phyloP scores from a whole-genome alignment of 2,329 filamentous ascomycete genomes.

The Sphaceloma murrayae region DNA sequence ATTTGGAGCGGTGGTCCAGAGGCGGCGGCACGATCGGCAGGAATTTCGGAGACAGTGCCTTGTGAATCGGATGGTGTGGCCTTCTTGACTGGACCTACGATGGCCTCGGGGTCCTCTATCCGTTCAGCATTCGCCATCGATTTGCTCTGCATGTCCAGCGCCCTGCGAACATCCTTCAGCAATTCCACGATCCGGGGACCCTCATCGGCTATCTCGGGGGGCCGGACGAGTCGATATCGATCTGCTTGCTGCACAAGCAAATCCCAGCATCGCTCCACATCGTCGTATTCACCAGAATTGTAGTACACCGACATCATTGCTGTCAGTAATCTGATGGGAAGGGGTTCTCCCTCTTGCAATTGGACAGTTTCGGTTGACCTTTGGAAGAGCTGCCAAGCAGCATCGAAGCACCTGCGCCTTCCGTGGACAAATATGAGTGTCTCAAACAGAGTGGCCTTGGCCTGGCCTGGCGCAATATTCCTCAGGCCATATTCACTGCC shows the following conservation, averaged over 20 bases:
- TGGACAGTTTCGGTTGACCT: conserved; percentile 30
- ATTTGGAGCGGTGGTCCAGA: too few relatives aligned
- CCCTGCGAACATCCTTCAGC: too few relatives aligned
- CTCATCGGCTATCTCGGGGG: conserved; percentile 3
- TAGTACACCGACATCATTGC: conserved; percentile 60
- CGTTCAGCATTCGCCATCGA: too few relatives aligned
- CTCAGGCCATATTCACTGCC: conserved; percentile 8
- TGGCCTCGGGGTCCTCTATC: too few relatives aligned
- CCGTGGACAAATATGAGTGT: conserved; percentile 47
- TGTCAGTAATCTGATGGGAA: conserved; percentile 48
- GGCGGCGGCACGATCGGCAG: too few relatives aligned
- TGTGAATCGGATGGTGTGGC: too few relatives aligned
- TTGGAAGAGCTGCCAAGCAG: conserved; percentile 46
- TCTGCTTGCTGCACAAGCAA: conserved; percentile 48
- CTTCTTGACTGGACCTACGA: too few relatives aligned
- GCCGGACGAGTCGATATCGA: conserved; percentile 21
- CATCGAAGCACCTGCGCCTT: conserved; percentile 35
- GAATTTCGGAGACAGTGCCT: too few relatives aligned
- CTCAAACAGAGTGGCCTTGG: conserved; percentile 7
- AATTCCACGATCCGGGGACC: too few relatives aligned
- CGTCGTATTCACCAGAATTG: conserved; percentile 46
- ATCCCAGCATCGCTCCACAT: conserved; percentile 59
- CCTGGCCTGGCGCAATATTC: background rate
- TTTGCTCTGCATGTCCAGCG: too few relatives aligned
- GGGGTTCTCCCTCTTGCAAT: conserved; percentile 25